phyloP scores from a whole-genome alignment of 2,329 filamentous ascomycete genomes.

The Cercospora canescens region DNA sequence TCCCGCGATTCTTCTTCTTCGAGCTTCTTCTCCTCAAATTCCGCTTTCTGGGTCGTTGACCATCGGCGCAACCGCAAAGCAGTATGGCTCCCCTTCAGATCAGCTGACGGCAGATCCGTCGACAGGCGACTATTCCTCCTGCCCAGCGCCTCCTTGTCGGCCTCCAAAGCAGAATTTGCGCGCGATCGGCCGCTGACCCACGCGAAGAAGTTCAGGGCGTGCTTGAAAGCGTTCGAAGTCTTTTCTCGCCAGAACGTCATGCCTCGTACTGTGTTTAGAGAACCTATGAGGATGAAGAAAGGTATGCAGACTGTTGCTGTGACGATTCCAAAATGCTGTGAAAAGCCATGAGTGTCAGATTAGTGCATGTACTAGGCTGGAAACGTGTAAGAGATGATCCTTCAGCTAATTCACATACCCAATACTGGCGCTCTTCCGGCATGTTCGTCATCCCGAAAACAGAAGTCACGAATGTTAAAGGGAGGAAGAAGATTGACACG shows the following conservation, averaged over 20 bases:
- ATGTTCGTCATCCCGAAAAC: constrained; percentile 55
- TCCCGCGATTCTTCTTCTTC: constrained; percentile 4
- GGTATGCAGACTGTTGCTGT: constrained; percentile 45
- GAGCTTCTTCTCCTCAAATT: background rate
- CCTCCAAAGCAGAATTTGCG: background rate
- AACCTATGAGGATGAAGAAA: constrained; percentile 49
- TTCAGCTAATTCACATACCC: constrained; percentile 7
- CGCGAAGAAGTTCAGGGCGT: background rate
- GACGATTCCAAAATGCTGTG: constrained; percentile 42
- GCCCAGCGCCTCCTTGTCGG: background rate
- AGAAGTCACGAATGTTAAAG: constrained; percentile 62
- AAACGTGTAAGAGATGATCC: background rate
- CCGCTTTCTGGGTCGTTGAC: constrained; percentile 3
- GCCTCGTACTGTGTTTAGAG: constrained; percentile 44
- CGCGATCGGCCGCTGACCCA: background rate
- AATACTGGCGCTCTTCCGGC: constrained; percentile 38
- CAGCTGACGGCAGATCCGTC: background rate
- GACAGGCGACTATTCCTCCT: constrained; percentile 1
- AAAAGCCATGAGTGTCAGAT: background rate
- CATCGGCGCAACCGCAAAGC: constrained; percentile 1
- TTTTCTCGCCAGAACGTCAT: constrained; percentile 39
- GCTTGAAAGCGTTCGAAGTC: constrained; percentile 3
- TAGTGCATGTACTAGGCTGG: background rate
- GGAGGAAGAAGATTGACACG: constrained; percentile 62
- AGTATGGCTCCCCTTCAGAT: background rate